phyloP scores from a whole-genome alignment of 75 land plant species.

The Sequoiadendron giganteum region DNA sequence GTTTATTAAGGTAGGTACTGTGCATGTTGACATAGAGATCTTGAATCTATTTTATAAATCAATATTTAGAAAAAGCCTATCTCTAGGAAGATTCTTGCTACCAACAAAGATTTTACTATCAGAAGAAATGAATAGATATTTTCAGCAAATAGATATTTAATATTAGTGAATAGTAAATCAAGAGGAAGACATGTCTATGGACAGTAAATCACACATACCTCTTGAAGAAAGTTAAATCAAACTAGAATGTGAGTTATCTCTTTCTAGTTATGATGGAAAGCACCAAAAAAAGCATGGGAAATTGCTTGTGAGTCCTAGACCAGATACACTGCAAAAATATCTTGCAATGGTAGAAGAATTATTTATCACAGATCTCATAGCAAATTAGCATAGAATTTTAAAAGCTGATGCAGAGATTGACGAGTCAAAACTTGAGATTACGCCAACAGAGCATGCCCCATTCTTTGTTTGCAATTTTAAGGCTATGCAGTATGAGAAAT shows the following conservation, averaged over 20 bases:
- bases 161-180: too few relatives aligned
- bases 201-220: too few relatives aligned
- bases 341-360: not conserved
- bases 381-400: not conserved
- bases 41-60: too few relatives aligned
- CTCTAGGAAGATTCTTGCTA: too few relatives aligned
- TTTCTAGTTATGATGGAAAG: not conserved
- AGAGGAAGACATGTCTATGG: too few relatives aligned
- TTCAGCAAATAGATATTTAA: too few relatives aligned
- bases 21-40: too few relatives aligned
- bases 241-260: not conserved
- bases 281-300: not conserved
- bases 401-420: not conserved
- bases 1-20: too few relatives aligned
- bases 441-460: not conserved
- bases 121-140: too few relatives aligned
- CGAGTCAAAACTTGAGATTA: not conserved
- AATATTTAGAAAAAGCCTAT: too few relatives aligned
- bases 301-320: not conserved
- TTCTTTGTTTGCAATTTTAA: not conserved
- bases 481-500: not conserved
- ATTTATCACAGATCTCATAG: not conserved
- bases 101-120: too few relatives aligned
- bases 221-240: not conserved
- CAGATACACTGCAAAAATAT: not conserved